Evolutionary conservation across 805 yeast species (phyloP), one percentile per base, ranked within the genome.

Genomic region (Zygosaccharomyces gambellarensis): DNA sequence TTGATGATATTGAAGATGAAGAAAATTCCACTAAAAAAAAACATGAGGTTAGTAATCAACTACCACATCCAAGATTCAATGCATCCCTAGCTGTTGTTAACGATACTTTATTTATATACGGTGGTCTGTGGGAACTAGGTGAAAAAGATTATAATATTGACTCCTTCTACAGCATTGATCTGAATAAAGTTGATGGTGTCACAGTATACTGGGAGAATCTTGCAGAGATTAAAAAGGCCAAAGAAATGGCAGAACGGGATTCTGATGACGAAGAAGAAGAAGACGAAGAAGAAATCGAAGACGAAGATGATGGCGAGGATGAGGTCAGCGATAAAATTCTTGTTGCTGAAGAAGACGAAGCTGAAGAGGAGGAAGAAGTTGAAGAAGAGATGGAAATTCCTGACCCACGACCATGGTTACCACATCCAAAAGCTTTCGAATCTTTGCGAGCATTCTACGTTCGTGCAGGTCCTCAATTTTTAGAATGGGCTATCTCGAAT

Each of bases 381-480:
- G 84, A 74, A 28, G 81, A 75, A 3, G 85, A 79, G 52, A 82
- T 81, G 41, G 87, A 81, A 54, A 79, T 84, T 57, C 95, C 96
- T 14, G 99, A 92, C 68, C 86, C 85, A 40, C 80, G 96, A 65
- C 97, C 99, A 14, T 92, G 96, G 96, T 76, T 92, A 48, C 97
- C 98, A 43, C 97, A 90, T 65, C 99, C 99, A 31, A 90, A 90
- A 62, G 84, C 96, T 5, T 94, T 92, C 61, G 98, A 92, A 71
- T 71, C 80, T 2, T 73, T 92, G 52, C 81, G 96, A 57, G 83
- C 80, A 2, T 92, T 92, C 71, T 92, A 94, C 66, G 72, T 85
- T 21, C 83, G 96, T 62, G 82, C 95, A 1, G 95, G 96, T 50
- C 83, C 92, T 4, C 80, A 81, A 25, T 92, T 92, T 69, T 76